Evolutionary conservation across 2,329 filamentous ascomycete species (phyloP).

Genomic region (Ramularia collo-cygni): DNA sequence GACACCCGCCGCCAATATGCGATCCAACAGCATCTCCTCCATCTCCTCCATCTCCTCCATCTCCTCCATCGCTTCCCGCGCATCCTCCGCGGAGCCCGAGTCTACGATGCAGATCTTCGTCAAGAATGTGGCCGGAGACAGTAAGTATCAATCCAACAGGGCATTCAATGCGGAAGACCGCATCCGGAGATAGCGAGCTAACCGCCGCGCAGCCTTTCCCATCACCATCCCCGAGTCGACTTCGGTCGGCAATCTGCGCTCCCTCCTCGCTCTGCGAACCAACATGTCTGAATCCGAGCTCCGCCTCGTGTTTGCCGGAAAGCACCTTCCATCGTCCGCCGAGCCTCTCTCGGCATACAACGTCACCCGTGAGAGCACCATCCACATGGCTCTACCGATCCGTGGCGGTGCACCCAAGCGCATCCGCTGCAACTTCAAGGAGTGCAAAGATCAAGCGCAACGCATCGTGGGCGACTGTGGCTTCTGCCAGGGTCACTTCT

Average conservation of each 20-base stretch:
- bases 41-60: slow-evolving; percentile 13
- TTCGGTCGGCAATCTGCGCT: slow-evolving; percentile 49
- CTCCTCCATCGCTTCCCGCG: slow-evolving; percentile 22
- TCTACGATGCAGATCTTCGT: slow-evolving; percentile 57
- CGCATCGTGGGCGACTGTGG: slow-evolving; percentile 93
- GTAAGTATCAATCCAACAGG: slow-evolving; percentile 42
- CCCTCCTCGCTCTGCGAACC: slow-evolving; percentile 52
- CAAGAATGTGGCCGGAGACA: slow-evolving; percentile 52
- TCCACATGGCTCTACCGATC: slow-evolving; percentile 51
- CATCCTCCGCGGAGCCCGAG: slow-evolving; percentile 37
- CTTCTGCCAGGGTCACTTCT: slow-evolving; percentile 91
- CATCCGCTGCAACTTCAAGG: slow-evolving; percentile 79
- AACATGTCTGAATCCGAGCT: slow-evolving; percentile 45
- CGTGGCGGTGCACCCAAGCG: slow-evolving; percentile 61
- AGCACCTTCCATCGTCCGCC: slow-evolving; percentile 43
- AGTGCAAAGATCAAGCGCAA: slow-evolving; percentile 81
- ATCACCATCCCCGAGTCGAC: slow-evolving; percentile 49
- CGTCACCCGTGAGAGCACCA: slow-evolving; percentile 44
- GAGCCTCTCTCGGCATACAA: slow-evolving; percentile 42
- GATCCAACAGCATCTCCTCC: slow-evolving; percentile 18
- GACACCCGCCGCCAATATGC: background rate
- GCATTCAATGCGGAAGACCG: too few species aligned
- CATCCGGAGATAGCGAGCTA: slow-evolving; percentile 14
- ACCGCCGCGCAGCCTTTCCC: slow-evolving; percentile 44
- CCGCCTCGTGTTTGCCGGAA: slow-evolving; percentile 52